phyloP scores from a whole-genome alignment of 1,284 basidiomycete genomes.

The Anthracocystis walkeri region DNA sequence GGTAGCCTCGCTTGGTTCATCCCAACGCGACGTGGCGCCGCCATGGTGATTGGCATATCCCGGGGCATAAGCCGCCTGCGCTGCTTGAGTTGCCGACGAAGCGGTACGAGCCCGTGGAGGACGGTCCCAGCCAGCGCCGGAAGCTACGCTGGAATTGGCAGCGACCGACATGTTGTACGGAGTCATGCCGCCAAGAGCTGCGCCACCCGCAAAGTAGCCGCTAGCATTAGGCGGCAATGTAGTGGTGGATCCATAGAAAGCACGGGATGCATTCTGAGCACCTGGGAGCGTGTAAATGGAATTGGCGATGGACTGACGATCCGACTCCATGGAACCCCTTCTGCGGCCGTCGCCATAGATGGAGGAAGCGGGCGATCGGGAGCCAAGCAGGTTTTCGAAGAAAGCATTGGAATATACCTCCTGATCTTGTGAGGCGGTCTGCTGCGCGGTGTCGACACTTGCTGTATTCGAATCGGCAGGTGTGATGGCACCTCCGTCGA shows the following conservation, averaged over 20 bases:
- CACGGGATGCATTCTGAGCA: conserved; percentile 40
- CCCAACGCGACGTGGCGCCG: conserved; percentile 18
- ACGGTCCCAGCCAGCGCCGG: conserved; percentile 38
- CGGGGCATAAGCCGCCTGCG: conserved; percentile 54
- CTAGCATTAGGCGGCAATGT: conserved; percentile 40
- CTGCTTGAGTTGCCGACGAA: conserved; percentile 57
- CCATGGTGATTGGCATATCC: conserved; percentile 40
- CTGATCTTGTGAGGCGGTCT: conserved; percentile 36
- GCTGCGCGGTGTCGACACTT: conserved; percentile 20
- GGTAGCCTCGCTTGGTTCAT: conserved; percentile 30
- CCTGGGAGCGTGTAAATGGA: conserved; percentile 56
- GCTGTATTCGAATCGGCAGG: conserved; percentile 9
- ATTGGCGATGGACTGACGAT: conserved; percentile 56
- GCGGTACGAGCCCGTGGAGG: conserved; percentile 54
- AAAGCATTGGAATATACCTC: conserved; percentile 49
- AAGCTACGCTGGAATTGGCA: conserved; percentile 10
- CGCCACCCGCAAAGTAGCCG: conserved; percentile 33
- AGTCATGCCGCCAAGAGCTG: conserved; percentile 32
- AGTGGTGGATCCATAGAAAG: conserved; percentile 46
- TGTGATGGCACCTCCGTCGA: conserved; percentile 14
- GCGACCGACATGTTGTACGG: conserved; percentile 41
- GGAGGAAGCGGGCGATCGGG: conserved; percentile 55
- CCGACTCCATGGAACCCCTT: conserved; percentile 58
- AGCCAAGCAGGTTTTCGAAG: conserved; percentile 39
- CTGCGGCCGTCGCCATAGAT: conserved; percentile 54